Conservation (phyloP, 2,329 filamentous ascomycete species). For the Aureobasidium sp. region DNA sequence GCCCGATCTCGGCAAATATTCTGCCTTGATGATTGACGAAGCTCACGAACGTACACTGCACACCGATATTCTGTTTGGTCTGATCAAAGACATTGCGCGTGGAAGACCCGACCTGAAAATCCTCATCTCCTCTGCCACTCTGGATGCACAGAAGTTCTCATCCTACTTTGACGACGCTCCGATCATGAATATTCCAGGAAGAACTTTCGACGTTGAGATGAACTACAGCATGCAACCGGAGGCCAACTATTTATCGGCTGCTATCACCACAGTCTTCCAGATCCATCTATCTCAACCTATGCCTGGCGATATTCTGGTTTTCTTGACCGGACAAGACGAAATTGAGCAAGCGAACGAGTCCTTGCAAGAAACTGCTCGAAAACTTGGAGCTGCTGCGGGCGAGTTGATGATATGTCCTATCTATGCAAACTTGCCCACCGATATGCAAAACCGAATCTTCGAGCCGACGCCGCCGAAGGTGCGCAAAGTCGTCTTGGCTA, state of each 20-base stretch:
- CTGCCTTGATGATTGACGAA: constrained; percentile 92
- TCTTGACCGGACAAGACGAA: constrained; percentile 92
- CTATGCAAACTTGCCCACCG: constrained; percentile 86
- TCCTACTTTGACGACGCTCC: constrained; percentile 87
- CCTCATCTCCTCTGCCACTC: constrained; percentile 87
- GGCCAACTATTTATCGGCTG: constrained; percentile 85
- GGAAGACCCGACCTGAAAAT: constrained; percentile 81
- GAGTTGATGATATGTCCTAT: constrained; percentile 90
- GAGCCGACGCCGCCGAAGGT: constrained; percentile 80
- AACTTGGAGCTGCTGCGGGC: constrained; percentile 74
- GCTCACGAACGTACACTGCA: constrained; percentile 90
- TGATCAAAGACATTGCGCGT: constrained; percentile 81
- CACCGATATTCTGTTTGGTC: constrained; percentile 80
- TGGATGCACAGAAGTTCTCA: constrained; percentile 89
- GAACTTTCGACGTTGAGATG: constrained; percentile 82
- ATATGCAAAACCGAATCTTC: constrained; percentile 89
- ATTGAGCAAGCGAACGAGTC: constrained; percentile 84
- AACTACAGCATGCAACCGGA: constrained; percentile 88
- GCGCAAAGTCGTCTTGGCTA: constrained; percentile 87
- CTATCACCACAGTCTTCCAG: constrained; percentile 89
- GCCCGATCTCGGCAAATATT: constrained; percentile 74
- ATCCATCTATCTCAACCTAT: constrained; percentile 81
- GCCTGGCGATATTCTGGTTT: constrained; percentile 81
- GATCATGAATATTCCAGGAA: constrained; percentile 89
- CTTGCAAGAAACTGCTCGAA: constrained; percentile 76